Base-by-base conservation (phyloP, 208 protist genomes). In the Leishmania tarentolae region DNA sequence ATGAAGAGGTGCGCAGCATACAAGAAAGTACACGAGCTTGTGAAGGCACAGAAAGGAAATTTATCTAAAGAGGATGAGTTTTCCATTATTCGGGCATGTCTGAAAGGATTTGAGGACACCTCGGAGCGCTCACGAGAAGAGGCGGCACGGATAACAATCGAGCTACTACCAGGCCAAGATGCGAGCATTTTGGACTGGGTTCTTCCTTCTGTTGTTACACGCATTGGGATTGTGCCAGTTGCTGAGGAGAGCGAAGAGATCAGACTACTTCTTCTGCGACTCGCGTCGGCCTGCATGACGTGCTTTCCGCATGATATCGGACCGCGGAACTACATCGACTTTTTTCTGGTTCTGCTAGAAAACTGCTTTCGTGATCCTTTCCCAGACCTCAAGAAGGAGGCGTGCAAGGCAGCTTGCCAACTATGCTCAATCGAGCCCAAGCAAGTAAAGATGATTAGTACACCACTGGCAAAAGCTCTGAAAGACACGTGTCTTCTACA, bases 281-380 rank as follows among this genome's bases (percentile, higher is more conserved):
- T 98, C 37, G 86, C 90, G 13, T 68, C 82, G 0, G 76, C 83
- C 28, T 98, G 95, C 88, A 92, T 98, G 85, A 84, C 90, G n/a
- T 81, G 61, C 37, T 98, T 96, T 80, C 95, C 95, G 4, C 92
- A 97, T 81, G 95, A 97, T 47, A 97, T 98, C 61, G 93, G 90
- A 46, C 89, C 92, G 31, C 87, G 93, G 28, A 94, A 94, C 76
- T 98, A 93, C 83, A 95, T 97, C 78, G 93, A 97, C 86, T 98
- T 95, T 76, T 97, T 95, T 70, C 87, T 93, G 66, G 93, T 96
- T 17, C 90, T 98, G 5, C 82, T 98, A 17, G 90, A 95, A 75
- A 95, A 95, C 63, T 97, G 93, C 84, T 88, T 96, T 61, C 82
- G 84, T 31, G 95, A 98, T 75, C 76, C 88, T 0, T 96, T 91